Evolutionary conservation across 169 alveolate genomes (phyloP), one percentile per base, ranked within the genome.

Genomic region (Eimeria acervulina): DNA sequence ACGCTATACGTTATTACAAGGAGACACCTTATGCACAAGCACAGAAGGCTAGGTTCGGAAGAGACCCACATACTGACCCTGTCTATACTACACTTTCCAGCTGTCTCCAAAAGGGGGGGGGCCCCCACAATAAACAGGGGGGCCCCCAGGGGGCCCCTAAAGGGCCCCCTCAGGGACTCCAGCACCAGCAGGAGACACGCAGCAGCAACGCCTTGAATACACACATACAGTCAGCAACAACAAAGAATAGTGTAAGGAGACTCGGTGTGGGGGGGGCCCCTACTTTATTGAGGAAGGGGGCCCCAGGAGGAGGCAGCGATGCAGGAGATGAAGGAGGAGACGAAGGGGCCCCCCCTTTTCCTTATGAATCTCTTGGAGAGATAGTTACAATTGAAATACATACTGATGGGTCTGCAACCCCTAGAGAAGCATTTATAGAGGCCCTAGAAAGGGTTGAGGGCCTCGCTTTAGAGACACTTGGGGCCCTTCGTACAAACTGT

Each of bases 371-470:
- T 74, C 94, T 98, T 2, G 98, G 98, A 38, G 99, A 98, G 96
- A 96, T 98, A 78, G 98, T 97, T 42, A 97, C 98, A 55, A 95
- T 98, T 38, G 98, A 98, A 90, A 93, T 98, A 66, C 99, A 98
- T 63, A 98, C 99, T 17, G 99, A 98, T 89, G 99, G 99, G 10
- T 97, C 98, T 47, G 97, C 97, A 8, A 97, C 98, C 4, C 99
- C 99, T 1, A 81, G 98, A 51, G 95, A 97, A 19, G 99, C 97
- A 13, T 97, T 98, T 21, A 94, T 98, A 36, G 97, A 93, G 96
- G 95, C 98, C 83, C 96, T 97, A 51, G 97, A 97, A 44, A 97
- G 96, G 95, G 95, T 98, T 21, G 83, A 95, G 63, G 93, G 95
- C 80, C 97, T 97, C 96, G 97, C 97, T 42, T 96, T 95, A 61